Conservation (phyloP, 805 yeast species). For the Saccharomycopsis sp. region DNA sequence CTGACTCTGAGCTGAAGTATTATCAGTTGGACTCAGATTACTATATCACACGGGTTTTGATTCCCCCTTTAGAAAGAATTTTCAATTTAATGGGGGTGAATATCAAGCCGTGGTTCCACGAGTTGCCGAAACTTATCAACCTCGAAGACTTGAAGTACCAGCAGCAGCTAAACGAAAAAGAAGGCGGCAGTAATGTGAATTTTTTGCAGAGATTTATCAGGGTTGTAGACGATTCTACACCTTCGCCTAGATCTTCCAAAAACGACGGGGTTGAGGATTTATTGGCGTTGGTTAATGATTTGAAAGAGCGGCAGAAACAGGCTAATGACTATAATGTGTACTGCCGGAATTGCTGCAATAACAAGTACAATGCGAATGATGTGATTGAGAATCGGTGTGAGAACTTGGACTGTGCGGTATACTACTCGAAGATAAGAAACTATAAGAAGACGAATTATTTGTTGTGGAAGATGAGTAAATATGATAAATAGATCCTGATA, state of each 20-base stretch:
- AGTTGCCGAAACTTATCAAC: slow-evolving; percentile 43
- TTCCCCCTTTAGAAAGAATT: slow-evolving; percentile 85
- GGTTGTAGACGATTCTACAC: slow-evolving; percentile 20
- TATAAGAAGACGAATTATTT: background rate
- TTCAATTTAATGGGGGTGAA: slow-evolving; percentile 81
- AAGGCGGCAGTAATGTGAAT: slow-evolving; percentile 7
- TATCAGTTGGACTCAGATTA: slow-evolving; percentile 70
- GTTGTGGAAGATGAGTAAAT: background rate
- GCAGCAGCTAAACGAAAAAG: slow-evolving; percentile 7
- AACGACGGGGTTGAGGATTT: slow-evolving; percentile 16
- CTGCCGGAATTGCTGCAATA: slow-evolving; percentile 27
- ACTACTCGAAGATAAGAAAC: slow-evolving; percentile 5
- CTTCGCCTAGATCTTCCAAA: slow-evolving; percentile 15
- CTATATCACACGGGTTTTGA: slow-evolving; percentile 72
- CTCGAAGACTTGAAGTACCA: slow-evolving; percentile 13
- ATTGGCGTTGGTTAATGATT: slow-evolving; percentile 16
- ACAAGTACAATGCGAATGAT: background rate
- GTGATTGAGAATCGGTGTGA: slow-evolving; percentile 9
- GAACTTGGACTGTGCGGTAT: slow-evolving; percentile 11
- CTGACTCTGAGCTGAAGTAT: background rate
- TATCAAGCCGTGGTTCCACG: slow-evolving; percentile 66
- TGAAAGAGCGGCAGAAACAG: slow-evolving; percentile 18
- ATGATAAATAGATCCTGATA: background rate
- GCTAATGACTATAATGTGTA: slow-evolving; percentile 22
- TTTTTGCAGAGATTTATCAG: slow-evolving; percentile 17